Evolutionary conservation across 2,329 filamentous ascomycete species (phyloP).

Genomic region (Lachnellula occidentalis): DNA sequence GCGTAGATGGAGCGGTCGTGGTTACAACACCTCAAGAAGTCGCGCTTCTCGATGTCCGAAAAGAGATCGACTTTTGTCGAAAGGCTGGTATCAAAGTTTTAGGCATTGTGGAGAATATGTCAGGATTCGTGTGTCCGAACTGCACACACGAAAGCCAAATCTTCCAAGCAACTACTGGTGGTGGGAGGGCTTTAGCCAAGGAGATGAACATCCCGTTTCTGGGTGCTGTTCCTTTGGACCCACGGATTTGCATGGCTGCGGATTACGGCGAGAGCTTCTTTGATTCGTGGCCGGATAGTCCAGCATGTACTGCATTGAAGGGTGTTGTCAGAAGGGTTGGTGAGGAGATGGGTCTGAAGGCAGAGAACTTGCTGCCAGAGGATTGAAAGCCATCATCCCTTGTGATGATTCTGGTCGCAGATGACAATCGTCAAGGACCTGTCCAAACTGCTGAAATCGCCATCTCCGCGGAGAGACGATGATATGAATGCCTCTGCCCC

Average conservation of each 20-base stretch:
- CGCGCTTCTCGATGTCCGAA: constrained; percentile 82
- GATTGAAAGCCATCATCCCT: constrained; percentile 11
- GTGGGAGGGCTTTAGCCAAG: constrained; percentile 70
- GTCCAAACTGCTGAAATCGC: too few relatives aligned
- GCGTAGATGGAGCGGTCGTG: constrained; percentile 88
- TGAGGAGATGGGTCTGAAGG: constrained; percentile 49
- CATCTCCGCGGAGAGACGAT: too few relatives aligned
- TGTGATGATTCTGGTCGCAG: not conserved
- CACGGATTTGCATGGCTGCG: constrained; percentile 90
- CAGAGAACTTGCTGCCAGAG: constrained; percentile 20
- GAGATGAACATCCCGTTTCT: constrained; percentile 87
- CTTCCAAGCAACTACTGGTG: constrained; percentile 86
- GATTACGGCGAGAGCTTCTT: constrained; percentile 98
- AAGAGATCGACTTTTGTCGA: constrained; percentile 95
- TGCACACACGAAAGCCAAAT: constrained; percentile 81
- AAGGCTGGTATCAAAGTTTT: constrained; percentile 88
- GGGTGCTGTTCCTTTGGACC: constrained; percentile 85
- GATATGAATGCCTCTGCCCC: too few relatives aligned
- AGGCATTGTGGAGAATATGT: constrained; percentile 97
- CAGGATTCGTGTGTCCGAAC: constrained; percentile 89
- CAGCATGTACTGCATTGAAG: constrained; percentile 77
- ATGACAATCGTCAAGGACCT: too few relatives aligned
- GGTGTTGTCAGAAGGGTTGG: constrained; percentile 71
- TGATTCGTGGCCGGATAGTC: constrained; percentile 87
- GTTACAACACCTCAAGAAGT: constrained; percentile 96